These are phyloP conservation scores for Juncus inflexus DNA, from an alignment of 176 grass and related monocot species.

Conservation along the genomic window DNA sequence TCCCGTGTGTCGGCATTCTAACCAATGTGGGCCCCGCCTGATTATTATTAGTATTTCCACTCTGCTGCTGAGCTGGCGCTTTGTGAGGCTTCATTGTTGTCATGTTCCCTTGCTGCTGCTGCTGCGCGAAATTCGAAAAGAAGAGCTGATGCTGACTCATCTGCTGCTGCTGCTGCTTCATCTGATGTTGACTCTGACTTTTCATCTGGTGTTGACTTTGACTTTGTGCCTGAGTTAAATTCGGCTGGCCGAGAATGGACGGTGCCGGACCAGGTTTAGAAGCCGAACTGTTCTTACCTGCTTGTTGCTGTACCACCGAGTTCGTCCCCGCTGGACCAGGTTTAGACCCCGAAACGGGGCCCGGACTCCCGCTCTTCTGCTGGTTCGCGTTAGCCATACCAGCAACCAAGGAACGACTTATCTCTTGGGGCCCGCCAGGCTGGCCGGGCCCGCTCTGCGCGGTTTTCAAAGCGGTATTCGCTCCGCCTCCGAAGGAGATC, in stretches of 20 bases:
- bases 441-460: slow-evolving; percentile 39
- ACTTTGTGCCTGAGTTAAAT: slow-evolving; percentile 43
- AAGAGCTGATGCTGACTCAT: slow-evolving; percentile 43
- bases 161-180: slow-evolving; percentile 42
- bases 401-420: slow-evolving; percentile 65
- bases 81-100: slow-evolving; percentile 28
- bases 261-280: slow-evolving; percentile 42
- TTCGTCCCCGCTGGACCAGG: slow-evolving; percentile 29
- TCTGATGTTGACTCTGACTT: slow-evolving; percentile 42
- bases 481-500: slow-evolving; percentile 39
- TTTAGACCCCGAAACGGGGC: slow-evolving; percentile 51
- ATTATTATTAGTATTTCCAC: background rate
- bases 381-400: slow-evolving; percentile 38
- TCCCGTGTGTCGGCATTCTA: slow-evolving; percentile 24
- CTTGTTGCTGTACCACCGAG: slow-evolving; percentile 51
- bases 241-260: slow-evolving; percentile 74
- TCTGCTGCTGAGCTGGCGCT: background rate
- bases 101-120: slow-evolving; percentile 33
- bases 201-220: slow-evolving; percentile 38
- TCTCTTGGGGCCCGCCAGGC: slow-evolving; percentile 43
- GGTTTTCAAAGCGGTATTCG: slow-evolving; percentile 49
- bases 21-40: slow-evolving; percentile 2
- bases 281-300: slow-evolving; percentile 51
- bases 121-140: slow-evolving; percentile 57
- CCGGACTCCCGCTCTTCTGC: slow-evolving; percentile 48